phyloP scores from a whole-genome alignment of 169 alveolate genomes.

The Plasmodium sp. region DNA sequence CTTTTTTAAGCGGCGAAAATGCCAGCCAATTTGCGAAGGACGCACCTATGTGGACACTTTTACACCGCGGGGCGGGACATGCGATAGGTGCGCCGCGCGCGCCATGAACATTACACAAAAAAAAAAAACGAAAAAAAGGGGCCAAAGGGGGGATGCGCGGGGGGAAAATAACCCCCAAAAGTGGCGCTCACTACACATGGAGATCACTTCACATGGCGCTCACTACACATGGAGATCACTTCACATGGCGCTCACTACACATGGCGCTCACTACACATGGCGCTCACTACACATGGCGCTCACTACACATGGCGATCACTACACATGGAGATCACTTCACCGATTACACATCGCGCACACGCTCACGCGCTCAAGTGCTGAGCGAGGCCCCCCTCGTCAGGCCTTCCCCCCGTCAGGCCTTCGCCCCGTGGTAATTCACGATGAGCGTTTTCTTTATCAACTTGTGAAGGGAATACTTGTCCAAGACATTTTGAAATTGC shows the following conservation, averaged over 20 bases:
- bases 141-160: not conserved
- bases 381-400: not conserved
- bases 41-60: not conserved
- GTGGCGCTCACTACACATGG: not conserved
- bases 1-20: not conserved
- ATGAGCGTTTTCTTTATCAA: conserved; percentile 25
- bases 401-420: not conserved
- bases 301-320: not conserved
- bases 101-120: not conserved
- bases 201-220: not conserved
- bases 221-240: too few species aligned
- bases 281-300: not conserved
- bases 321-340: too few species aligned
- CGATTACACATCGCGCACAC: not conserved
- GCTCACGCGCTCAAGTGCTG: not conserved
- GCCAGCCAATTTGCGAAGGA: not conserved
- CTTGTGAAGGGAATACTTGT: conserved; percentile 65
- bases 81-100: not conserved
- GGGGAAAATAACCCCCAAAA: not conserved
- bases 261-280: not conserved
- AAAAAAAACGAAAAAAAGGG: conserved; percentile 1
- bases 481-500: conserved; percentile 21
- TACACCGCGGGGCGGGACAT: not conserved
- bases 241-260: not conserved
- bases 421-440: not conserved